Evolutionary conservation across 371 early-diverging fungal genomes (phyloP).

Genomic region (Encephalitozoon intestinalis): DNA sequence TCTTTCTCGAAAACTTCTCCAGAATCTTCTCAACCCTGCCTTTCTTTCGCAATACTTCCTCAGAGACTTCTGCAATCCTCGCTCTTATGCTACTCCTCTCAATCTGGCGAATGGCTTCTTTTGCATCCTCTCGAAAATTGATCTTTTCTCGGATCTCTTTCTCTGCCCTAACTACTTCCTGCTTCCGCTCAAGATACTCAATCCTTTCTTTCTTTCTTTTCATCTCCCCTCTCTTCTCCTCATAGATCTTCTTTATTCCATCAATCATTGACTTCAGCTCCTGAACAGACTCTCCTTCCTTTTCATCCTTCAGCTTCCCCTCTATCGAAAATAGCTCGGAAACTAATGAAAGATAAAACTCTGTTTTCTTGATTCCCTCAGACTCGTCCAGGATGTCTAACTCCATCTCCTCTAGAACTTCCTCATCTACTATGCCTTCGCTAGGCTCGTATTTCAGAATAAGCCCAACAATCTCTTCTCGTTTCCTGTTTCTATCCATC

Average conservation of each 20-base stretch:
- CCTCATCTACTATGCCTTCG: not conserved
- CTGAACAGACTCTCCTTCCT: conserved; percentile 3
- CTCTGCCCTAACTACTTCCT: not conserved
- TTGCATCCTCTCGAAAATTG: not conserved
- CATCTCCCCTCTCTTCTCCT: not conserved
- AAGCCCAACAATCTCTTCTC: conserved; percentile 12
- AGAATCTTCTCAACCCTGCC: conserved; percentile 17
- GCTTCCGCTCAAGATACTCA: not conserved
- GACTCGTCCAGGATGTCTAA: not conserved
- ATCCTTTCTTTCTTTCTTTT: not conserved
- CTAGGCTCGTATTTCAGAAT: not conserved
- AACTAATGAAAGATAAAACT: not conserved
- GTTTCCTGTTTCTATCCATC: conserved; percentile 20
- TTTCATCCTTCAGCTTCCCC: not conserved
- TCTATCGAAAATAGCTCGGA: not conserved
- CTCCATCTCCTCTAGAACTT: not conserved
- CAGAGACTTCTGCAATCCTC: not conserved
- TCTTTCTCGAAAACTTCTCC: not conserved
- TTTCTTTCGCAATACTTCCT: not conserved
- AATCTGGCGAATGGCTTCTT: not conserved
- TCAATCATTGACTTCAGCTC: not conserved
- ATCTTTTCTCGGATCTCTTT: conserved; percentile 1
- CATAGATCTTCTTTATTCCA: not conserved
- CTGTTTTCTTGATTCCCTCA: not conserved
- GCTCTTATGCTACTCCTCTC: conserved; percentile 1